phyloP scores from a whole-genome alignment of 192 early-diverging fungal genomes.

The Thamnidium elegans region DNA sequence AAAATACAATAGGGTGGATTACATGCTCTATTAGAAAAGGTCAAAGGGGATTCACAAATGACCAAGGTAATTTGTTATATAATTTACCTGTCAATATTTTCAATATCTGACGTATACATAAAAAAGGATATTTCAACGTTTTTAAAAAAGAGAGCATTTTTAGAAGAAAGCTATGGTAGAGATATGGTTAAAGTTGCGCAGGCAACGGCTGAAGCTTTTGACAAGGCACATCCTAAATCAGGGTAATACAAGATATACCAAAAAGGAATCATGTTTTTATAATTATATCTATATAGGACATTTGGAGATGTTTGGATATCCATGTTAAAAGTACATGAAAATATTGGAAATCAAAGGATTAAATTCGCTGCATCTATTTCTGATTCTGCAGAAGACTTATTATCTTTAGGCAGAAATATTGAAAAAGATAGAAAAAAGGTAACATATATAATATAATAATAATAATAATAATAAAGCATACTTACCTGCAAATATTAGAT shows the following conservation, averaged over 20 bases:
- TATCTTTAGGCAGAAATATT: slow-evolving; percentile 69
- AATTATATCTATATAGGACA: slow-evolving; percentile 22
- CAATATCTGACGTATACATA: not conserved
- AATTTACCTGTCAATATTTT: not conserved
- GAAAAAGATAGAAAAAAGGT: slow-evolving; percentile 79
- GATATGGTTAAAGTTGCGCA: slow-evolving; percentile 79
- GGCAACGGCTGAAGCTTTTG: slow-evolving; percentile 55
- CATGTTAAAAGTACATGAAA: slow-evolving; percentile 80
- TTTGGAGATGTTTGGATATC: slow-evolving; percentile 77
- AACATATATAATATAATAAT: not conserved
- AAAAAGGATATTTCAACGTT: slow-evolving; percentile 73
- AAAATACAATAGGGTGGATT: slow-evolving; percentile 57
- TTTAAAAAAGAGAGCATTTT: slow-evolving; percentile 81
- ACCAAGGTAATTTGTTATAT: slow-evolving; percentile 54
- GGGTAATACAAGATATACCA: slow-evolving; percentile 35
- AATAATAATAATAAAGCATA: too few species aligned
- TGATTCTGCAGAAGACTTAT: slow-evolving; percentile 81
- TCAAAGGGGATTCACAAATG: slow-evolving; percentile 62
- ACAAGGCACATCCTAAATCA: slow-evolving; percentile 54
- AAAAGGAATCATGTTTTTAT: not conserved
- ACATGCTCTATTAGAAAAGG: slow-evolving; percentile 60
- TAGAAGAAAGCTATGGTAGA: slow-evolving; percentile 90
- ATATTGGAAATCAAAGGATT: slow-evolving; percentile 74
- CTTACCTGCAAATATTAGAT: not conserved
- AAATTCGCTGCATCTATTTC: slow-evolving; percentile 68